Evolutionary conservation across 2,329 filamentous ascomycete species (phyloP).

Genomic region (Colletotrichum lentis): DNA sequence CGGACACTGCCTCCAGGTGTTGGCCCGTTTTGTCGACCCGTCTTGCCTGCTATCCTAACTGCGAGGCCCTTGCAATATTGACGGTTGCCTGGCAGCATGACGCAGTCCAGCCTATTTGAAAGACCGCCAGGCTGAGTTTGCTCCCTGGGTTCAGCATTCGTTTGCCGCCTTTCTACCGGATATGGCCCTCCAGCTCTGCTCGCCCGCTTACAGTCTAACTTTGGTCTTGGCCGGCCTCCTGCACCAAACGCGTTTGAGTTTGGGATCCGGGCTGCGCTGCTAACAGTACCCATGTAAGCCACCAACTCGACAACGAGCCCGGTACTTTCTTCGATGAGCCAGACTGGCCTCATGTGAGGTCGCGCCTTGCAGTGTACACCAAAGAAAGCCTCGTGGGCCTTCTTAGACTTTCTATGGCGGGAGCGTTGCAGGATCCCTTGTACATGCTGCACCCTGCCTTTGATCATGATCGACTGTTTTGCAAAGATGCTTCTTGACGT

Average conservation of each 20-base stretch:
- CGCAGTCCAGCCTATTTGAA: background rate
- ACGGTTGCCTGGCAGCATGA: background rate
- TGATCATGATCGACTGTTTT: background rate
- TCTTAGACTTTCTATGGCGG: background rate
- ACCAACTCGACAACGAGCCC: background rate
- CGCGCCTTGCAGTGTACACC: background rate
- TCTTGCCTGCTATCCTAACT: background rate
- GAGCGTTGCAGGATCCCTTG: background rate
- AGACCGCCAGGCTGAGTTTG: background rate
- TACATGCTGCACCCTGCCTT: background rate
- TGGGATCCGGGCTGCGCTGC: background rate
- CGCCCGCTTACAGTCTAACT: background rate
- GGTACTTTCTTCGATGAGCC: background rate
- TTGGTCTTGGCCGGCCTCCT: background rate
- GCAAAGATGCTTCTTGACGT: constrained; percentile 1
- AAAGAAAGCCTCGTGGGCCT: background rate
- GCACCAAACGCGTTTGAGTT: background rate
- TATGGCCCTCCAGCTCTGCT: background rate
- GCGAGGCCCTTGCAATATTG: background rate
- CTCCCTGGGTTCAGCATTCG: background rate
- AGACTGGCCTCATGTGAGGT: background rate
- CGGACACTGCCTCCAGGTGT: no score
- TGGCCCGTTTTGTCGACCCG: background rate
- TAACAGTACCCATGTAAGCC: background rate
- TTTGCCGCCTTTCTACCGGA: background rate